Conservation (phyloP, 768 basidiomycete species). For the Psilocybe sp. region DNA sequence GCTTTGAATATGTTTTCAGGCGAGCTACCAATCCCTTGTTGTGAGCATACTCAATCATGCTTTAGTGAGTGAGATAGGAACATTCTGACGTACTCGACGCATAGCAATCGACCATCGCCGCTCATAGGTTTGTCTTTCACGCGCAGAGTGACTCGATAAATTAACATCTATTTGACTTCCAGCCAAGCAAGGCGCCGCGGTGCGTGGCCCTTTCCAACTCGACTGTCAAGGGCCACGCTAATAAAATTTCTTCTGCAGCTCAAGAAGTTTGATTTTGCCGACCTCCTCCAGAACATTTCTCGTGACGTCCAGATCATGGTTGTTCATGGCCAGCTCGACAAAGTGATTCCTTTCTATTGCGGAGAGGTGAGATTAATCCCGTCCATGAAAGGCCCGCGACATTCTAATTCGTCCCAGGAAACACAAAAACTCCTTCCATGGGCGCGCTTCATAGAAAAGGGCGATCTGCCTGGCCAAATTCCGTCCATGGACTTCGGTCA, state of each 20-base stretch:
- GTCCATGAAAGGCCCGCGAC: not conserved
- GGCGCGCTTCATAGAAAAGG: slow-evolving; percentile 27
- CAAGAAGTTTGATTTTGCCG: slow-evolving; percentile 27
- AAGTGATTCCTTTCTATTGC: slow-evolving; percentile 30
- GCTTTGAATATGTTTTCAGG: slow-evolving; percentile 21
- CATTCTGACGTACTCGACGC: not conserved
- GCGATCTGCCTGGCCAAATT: slow-evolving; percentile 28
- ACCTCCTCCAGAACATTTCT: slow-evolving; percentile 25
- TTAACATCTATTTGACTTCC: not conserved
- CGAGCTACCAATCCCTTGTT: slow-evolving; percentile 16
- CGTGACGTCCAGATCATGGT: slow-evolving; percentile 32
- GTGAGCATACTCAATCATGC: slow-evolving; percentile 4
- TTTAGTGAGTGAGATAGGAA: not conserved
- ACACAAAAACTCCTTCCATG: slow-evolving; percentile 26
- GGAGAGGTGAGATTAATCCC: slow-evolving; percentile 20
- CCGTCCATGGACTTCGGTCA: slow-evolving; percentile 37
- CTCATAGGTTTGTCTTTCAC: slow-evolving; percentile 20
- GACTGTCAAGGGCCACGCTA: not conserved
- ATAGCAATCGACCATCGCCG: slow-evolving; percentile 23
- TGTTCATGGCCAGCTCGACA: slow-evolving; percentile 38
- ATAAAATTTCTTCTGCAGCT: slow-evolving; percentile 15
- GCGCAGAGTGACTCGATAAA: not conserved
- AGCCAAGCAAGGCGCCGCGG: slow-evolving; percentile 28
- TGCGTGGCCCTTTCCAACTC: slow-evolving; percentile 9
- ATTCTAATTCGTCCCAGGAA: slow-evolving; percentile 17